These are phyloP conservation scores for Cladorrhinum samala DNA, from an alignment of 495 filamentous ascomycete genomes.

Conservation along the genomic window DNA sequence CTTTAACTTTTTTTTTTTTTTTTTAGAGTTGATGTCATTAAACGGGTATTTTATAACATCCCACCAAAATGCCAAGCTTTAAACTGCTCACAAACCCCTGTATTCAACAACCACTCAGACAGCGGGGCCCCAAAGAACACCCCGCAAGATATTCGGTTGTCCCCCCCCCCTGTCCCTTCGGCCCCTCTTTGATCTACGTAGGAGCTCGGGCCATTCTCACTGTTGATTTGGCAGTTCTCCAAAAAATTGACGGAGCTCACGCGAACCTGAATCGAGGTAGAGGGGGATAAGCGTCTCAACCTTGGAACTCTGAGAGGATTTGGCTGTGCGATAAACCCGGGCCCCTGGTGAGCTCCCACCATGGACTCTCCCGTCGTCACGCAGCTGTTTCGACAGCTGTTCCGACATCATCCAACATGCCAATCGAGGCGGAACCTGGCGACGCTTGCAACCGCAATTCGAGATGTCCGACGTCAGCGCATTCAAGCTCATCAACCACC, in stretches of 20 bases:
- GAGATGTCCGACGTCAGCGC: slow-evolving; percentile 27
- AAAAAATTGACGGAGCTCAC: background rate
- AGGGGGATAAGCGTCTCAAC: background rate
- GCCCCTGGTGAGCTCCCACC: too few relatives aligned
- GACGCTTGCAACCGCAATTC: slow-evolving; percentile 34
- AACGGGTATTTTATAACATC: background rate
- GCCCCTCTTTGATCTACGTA: too few relatives aligned
- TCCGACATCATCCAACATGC: slow-evolving; percentile 68
- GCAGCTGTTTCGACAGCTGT: slow-evolving; percentile 77
- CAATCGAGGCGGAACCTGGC: slow-evolving; percentile 49
- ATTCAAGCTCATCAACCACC: slow-evolving; percentile 6
- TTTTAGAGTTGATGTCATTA: slow-evolving; percentile 19
- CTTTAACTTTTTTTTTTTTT: background rate
- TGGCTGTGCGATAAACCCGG: too few relatives aligned
- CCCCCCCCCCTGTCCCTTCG: background rate
- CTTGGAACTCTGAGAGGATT: background rate
- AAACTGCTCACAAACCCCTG: background rate
- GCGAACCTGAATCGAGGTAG: background rate
- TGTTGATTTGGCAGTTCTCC: background rate
- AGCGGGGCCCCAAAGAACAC: background rate
- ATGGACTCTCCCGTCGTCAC: slow-evolving; percentile 83
- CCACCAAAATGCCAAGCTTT: slow-evolving; percentile 1
- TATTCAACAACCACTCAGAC: too few relatives aligned
- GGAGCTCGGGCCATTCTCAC: background rate
- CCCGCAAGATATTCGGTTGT: too few relatives aligned